phyloP scores from a whole-genome alignment of 805 yeast species.

The Cyberlindnera saturnus region DNA sequence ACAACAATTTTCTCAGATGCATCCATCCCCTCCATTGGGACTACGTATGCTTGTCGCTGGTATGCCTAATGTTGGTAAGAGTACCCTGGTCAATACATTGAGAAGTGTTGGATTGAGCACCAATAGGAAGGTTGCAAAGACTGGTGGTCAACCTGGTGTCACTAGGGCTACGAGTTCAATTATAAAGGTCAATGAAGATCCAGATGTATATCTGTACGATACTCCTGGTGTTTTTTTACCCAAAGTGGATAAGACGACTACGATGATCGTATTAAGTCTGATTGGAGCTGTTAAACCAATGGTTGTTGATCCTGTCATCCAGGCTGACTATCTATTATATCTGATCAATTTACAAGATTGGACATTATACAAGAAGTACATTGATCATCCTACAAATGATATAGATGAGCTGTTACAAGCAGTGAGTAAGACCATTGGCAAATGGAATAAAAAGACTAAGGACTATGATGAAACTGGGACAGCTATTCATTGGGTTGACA shows the following conservation, averaged over 20 bases:
- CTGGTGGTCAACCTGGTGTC: slow-evolving; percentile 89
- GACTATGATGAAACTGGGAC: slow-evolving; percentile 49
- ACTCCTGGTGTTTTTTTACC: slow-evolving; percentile 94
- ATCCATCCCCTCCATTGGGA: slow-evolving; percentile 81
- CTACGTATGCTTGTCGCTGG: slow-evolving; percentile 74
- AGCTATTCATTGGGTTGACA: slow-evolving; percentile 57
- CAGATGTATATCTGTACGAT: slow-evolving; percentile 70
- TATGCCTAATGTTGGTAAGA: slow-evolving; percentile 98
- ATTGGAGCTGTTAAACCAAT: slow-evolving; percentile 69
- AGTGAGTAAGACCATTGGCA: slow-evolving; percentile 38
- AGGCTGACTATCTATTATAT: slow-evolving; percentile 79
- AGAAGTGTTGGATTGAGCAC: slow-evolving; percentile 32
- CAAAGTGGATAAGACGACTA: slow-evolving; percentile 51
- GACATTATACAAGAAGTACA: slow-evolving; percentile 30
- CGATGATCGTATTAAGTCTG: slow-evolving; percentile 69
- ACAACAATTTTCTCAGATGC: slow-evolving; percentile 37
- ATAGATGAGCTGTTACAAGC: slow-evolving; percentile 48
- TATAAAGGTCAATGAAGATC: slow-evolving; percentile 54
- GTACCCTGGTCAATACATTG: slow-evolving; percentile 74
- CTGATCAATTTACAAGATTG: slow-evolving; percentile 57
- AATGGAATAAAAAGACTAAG: slow-evolving; percentile 24
- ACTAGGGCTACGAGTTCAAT: slow-evolving; percentile 75
- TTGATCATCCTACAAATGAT: slow-evolving; percentile 65
- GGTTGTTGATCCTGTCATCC: slow-evolving; percentile 75
- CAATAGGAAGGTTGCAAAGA: slow-evolving; percentile 65